Conservation (phyloP, 495 filamentous ascomycete genomes). For the Hypoxylon fuscum region DNA sequence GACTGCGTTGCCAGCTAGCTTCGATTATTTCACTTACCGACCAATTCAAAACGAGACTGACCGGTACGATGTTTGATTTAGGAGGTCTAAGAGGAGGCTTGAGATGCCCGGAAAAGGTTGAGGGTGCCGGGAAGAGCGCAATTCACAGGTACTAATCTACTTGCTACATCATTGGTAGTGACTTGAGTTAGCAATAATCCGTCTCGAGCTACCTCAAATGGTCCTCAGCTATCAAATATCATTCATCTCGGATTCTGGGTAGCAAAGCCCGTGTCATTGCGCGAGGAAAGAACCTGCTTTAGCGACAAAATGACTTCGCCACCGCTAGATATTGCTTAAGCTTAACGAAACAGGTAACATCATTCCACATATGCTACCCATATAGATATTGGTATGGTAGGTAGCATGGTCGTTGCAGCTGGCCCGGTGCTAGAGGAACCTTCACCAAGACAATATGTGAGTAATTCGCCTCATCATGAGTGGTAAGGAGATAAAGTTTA, state of each 20-base stretch:
- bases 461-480: not conserved
- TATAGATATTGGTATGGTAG: not conserved
- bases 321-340: too few species aligned
- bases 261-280: too few species aligned
- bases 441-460: conserved; percentile 8
- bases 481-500: not conserved
- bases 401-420: conserved; percentile 9
- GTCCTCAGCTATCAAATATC: too few species aligned
- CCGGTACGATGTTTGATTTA: conserved; percentile 52
- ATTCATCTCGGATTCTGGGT: too few species aligned
- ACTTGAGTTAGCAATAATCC: too few species aligned
- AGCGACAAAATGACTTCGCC: too few species aligned
- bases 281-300: too few species aligned
- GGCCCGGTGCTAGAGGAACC: conserved; percentile 8
- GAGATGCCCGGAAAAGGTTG: not conserved
- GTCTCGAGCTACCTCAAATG: too few species aligned
- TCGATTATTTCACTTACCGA: conserved; percentile 62
- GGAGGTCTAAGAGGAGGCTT: conserved; percentile 5
- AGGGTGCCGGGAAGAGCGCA: too few species aligned
- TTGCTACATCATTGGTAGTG: too few species aligned
- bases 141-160: too few species aligned
- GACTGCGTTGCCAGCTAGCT: conserved; percentile 53
- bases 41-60: conserved; percentile 58
- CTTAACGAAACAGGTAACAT: not conserved
- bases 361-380: not conserved